Evolutionary conservation across 169 alveolate species (phyloP), one percentile per base, ranked within the genome.

Genomic region (Pseudocohnilembus persalinus): DNA sequence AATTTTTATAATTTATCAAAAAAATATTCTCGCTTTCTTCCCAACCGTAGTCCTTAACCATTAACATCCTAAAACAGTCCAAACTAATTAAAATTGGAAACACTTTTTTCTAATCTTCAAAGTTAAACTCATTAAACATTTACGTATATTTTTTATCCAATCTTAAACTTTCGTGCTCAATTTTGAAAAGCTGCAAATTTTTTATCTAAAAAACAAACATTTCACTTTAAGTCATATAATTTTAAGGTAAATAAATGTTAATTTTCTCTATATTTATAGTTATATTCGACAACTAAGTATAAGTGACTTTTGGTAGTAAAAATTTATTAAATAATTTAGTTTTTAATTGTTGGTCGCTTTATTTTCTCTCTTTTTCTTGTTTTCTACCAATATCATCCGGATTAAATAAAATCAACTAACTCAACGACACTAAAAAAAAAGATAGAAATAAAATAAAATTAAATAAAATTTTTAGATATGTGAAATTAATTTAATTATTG

Each of bases 1-100:
- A 73, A 73, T 82, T 82, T 29, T 80, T 73, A 74, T 82, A 82
- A 73, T 82, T 34, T n/a, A 82, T 82, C 63, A 65, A 65, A 82
- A 82, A 82, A 15, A 82, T 34, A 74, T 82, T 82, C 35, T 82
- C 87, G 64, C 75, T 82, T 73, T 82, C 79, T 35, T 82, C 87
- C 87, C 87, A 82, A 72, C 73, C 87, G 75, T 82, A 82, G 29
- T 73, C 73, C 4, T 82, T 30, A 0, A 82, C 87, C 73, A 82
- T 73, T 25, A 80, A 80, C 35, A 82, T 30, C 73, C 87, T 82
- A n/a, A 82, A 32, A 35, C 87, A 82, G 49, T 74, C 87, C 30
- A 82, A 32, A 28, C 82, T 32, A 34, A 82, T 73, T 25, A 65
- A 82, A 0, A 82, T 29, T 28, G 87, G 87, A 73, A 73, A 73